Conservation (phyloP, 2,329 filamentous ascomycete genomes). For the Claviceps humidiphila region DNA sequence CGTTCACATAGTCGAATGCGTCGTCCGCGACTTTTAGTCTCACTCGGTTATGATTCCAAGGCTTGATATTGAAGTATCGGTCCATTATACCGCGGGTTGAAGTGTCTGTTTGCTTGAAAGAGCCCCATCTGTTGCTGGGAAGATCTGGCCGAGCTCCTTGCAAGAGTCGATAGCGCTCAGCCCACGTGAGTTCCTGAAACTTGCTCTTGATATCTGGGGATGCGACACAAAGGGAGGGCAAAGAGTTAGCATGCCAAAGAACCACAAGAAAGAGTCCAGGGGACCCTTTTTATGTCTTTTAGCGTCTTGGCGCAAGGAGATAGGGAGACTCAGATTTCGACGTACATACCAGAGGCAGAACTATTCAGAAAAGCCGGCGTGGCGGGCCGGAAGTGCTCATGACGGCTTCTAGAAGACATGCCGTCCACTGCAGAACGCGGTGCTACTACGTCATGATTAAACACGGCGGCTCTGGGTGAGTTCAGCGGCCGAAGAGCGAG, state of each 20-base stretch:
- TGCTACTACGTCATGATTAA: conserved; percentile 23
- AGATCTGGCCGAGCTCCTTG: conserved; percentile 25
- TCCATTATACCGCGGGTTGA: conserved; percentile 40
- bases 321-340: too few relatives aligned
- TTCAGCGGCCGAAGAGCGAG: conserved; percentile 14
- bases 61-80: conserved; percentile 80
- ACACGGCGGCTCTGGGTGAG: conserved; percentile 19
- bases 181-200: conserved; percentile 40
- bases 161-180: conserved; percentile 34
- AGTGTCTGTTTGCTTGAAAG: conserved; percentile 21
- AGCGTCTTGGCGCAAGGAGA: background rate
- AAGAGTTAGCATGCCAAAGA: background rate
- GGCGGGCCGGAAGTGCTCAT: conserved; percentile 10
- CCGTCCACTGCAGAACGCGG: conserved; percentile 13
- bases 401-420: background rate
- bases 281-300: background rate
- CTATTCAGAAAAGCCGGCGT: conserved; percentile 27
- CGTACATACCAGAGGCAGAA: conserved; percentile 20
- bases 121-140: conserved; percentile 20
- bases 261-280: too few relatives aligned
- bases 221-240: background rate
- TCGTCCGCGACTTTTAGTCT: conserved; percentile 64
- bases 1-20: conserved; percentile 69
- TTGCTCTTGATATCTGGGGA: conserved; percentile 33
- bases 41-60: conserved; percentile 77